Percentiles rank a stretch among this genome's conserved stretches.
Evolutionary conservation across 108 stramenopile species (phyloP).

Genomic region (Nitzschia sp.): DNA sequence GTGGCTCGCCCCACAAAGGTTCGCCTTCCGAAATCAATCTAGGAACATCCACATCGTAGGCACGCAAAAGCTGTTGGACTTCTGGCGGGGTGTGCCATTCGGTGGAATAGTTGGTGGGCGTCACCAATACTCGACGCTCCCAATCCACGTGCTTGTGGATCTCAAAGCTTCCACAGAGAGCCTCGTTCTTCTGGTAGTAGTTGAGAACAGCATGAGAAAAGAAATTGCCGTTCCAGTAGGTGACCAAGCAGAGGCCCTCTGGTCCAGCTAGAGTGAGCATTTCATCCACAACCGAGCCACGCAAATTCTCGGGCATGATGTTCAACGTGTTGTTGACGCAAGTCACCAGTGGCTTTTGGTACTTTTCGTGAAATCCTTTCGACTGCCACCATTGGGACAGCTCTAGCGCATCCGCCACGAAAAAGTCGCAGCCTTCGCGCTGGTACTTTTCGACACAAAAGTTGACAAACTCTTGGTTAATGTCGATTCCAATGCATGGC

Average conservation of each 20-base stretch:
- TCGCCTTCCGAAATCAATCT: conserved; percentile 20
- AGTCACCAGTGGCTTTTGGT: conserved; percentile 39
- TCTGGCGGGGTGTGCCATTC: conserved; percentile 38
- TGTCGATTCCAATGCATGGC: conserved; percentile 45
- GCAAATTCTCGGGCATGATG: conserved; percentile 47
- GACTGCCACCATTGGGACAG: conserved; percentile 44
- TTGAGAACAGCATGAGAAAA: conserved; percentile 48
- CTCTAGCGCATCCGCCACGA: conserved; percentile 39
- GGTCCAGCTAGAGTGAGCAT: conserved; percentile 42
- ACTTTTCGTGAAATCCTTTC: conserved; percentile 32
- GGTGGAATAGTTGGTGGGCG: conserved; percentile 39
- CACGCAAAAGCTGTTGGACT: conserved; percentile 33
- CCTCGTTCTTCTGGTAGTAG: conserved; percentile 44
- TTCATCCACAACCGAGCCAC: conserved; percentile 43
- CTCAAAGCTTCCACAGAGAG: conserved; percentile 43
- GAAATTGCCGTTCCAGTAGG: conserved; percentile 50
- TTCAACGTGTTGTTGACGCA: conserved; percentile 53
- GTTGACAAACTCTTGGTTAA: conserved; percentile 38
- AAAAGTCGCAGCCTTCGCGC: conserved; percentile 28
- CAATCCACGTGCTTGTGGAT: conserved; percentile 47
- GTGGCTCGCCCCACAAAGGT: conserved; percentile 19
- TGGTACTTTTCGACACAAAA: conserved; percentile 21
- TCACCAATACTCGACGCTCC: conserved; percentile 28
- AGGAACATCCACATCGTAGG: conserved; percentile 34
- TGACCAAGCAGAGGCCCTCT: conserved; percentile 39